These are phyloP conservation scores for Antitrichia curtipendula DNA, from an alignment of 225 moss, liverwort and hornwort species.

Conservation along the genomic window DNA sequence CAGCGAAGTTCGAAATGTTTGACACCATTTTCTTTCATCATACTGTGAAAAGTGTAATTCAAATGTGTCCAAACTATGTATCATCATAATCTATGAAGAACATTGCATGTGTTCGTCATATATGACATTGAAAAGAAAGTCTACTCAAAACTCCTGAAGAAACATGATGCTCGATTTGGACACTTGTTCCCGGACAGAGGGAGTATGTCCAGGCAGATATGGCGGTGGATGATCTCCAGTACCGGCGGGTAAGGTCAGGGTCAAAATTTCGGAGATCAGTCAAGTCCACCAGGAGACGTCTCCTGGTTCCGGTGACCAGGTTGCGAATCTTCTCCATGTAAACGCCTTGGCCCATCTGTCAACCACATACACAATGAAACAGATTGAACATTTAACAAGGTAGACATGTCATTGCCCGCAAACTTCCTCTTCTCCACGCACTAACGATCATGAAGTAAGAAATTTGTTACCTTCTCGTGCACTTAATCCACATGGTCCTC, in stretches of 20 bases:
- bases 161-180: not conserved
- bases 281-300: conserved; percentile 64
- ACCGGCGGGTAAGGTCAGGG: conserved; percentile 58
- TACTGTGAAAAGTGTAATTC: not conserved
- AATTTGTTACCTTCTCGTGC: not conserved
- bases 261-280: conserved; percentile 67
- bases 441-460: not conserved
- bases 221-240: not conserved
- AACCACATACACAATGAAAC: not conserved
- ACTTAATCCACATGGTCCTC: not conserved
- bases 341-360: conserved; percentile 62
- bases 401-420: not conserved
- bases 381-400: not conserved
- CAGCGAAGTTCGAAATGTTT: not conserved
- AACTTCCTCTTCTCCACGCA: not conserved
- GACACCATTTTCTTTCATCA: not conserved
- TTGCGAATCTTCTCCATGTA: conserved; percentile 54
- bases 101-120: not conserved
- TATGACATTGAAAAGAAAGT: not conserved
- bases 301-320: conserved; percentile 46
- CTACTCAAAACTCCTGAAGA: not conserved
- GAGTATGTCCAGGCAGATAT: not conserved
- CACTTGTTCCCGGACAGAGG: not conserved
- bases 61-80: not conserved
- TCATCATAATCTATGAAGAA: not conserved